Evolutionary conservation across 306 rosid species (phyloP), one percentile per base, ranked within the genome.

Genomic region (Acacia melanoxylon): DNA sequence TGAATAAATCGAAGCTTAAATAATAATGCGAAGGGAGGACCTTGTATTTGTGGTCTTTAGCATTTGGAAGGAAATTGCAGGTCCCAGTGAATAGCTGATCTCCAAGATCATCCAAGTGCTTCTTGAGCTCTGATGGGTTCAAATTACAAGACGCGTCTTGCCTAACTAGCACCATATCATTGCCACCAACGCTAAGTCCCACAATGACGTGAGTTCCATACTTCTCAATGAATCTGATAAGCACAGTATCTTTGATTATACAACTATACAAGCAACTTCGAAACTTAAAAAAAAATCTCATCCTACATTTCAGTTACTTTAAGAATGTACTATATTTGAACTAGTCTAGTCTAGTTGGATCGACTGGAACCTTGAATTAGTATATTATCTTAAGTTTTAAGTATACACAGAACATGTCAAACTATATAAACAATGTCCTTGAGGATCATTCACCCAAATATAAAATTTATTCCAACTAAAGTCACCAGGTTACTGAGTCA

Each of bases 201-300:
- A 95, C 99, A 45, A 95, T 80, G 84, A 95, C 84, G 85, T 95
- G 99, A 6, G 99, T 95, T 80, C 99, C 99, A 77, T 86, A 95
- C 20, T 87, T 86, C 82, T 95, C 94, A 24, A 95, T 92, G 88
- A 95, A 95, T 75, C 98, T 95, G 89, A n/a, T 3, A 17, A 56
- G 72, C 35, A 68, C 2, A 10, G 19, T 46, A 77, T 13, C 35
- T 48, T 81, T 75, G 46, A 68, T 61, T 10, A 74, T 59, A 68
- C 75, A 33, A 78, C 74, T 74, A 37, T 37, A 56, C 31, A 86
- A 76, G 66, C 12, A 67, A 48, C 52, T 45, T 68, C 35, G 49
- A 14, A 58, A 37, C 27, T 24, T 15, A 20, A 69, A 4, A 74
- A 31, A 35, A 48, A n/a, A 27, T 71, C 44, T 41, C 63, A 46